Percentiles rank a stretch among this genome's conserved stretches.
phyloP scores from a whole-genome alignment of 768 basidiomycete species.

The Suillus luteus region DNA sequence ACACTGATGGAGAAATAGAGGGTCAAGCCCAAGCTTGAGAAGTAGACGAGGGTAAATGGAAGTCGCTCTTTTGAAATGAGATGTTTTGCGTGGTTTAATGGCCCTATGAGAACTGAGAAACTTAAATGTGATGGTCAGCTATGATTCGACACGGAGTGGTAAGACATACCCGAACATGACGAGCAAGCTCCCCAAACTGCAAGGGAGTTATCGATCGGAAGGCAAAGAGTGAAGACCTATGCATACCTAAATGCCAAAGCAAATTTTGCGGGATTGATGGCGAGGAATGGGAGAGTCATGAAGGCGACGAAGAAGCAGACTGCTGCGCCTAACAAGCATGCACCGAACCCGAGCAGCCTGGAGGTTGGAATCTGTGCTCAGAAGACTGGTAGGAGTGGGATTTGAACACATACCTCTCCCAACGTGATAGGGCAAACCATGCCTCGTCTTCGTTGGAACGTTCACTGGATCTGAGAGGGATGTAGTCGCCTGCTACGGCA shows the following conservation, averaged over 20 bases:
- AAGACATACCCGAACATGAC: slow-evolving; percentile 89
- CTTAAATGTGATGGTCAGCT: slow-evolving; percentile 36
- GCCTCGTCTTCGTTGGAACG: slow-evolving; percentile 94
- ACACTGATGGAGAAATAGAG: slow-evolving; percentile 92
- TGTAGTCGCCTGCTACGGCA: slow-evolving; percentile 81
- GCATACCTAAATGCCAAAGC: slow-evolving; percentile 80
- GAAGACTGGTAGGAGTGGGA: neutral
- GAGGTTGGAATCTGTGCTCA: neutral
- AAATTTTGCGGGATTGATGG: slow-evolving; percentile 85
- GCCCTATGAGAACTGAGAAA: slow-evolving; percentile 86
- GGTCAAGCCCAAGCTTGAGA: slow-evolving; percentile 81
- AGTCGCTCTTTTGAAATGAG: slow-evolving; percentile 79
- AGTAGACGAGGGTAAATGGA: slow-evolving; percentile 83
- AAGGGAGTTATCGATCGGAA: slow-evolving; percentile 11
- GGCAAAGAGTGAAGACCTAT: neutral
- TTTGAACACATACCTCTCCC: slow-evolving; percentile 72
- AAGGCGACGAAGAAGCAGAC: slow-evolving; percentile 95
- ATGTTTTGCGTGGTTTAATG: slow-evolving; percentile 91
- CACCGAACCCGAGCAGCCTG: slow-evolving; percentile 89
- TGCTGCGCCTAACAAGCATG: slow-evolving; percentile 84
- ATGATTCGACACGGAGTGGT: neutral
- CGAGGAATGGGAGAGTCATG: slow-evolving; percentile 68
- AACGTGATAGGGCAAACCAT: slow-evolving; percentile 87
- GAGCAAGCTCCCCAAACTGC: slow-evolving; percentile 81
- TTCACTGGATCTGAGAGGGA: slow-evolving; percentile 82